These are phyloP conservation scores for Ascochyta koolunga DNA, from an alignment of 2,329 filamentous ascomycete genomes.

Conservation along the genomic window DNA sequence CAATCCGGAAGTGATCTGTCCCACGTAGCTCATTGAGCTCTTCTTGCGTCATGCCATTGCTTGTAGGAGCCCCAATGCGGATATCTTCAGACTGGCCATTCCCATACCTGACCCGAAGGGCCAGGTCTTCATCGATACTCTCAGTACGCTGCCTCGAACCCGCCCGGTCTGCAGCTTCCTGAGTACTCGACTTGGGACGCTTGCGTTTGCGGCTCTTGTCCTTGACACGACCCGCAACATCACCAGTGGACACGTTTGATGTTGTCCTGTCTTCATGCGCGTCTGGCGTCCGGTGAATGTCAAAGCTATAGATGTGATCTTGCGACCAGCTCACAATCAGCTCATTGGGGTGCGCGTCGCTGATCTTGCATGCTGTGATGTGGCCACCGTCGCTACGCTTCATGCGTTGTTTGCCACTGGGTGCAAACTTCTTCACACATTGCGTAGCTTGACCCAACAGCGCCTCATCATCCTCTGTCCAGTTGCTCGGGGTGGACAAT, in stretches of 20 bases:
- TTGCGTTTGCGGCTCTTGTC: slow-evolving; percentile 61
- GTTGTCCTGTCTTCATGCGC: slow-evolving; percentile 51
- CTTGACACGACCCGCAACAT: slow-evolving; percentile 30
- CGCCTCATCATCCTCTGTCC: slow-evolving; percentile 57
- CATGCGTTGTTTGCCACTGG: slow-evolving; percentile 62
- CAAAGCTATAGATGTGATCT: slow-evolving; percentile 70
- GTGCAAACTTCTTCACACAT: slow-evolving; percentile 71
- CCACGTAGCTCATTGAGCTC: slow-evolving; percentile 57
- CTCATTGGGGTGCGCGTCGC: slow-evolving; percentile 70
- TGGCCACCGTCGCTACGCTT: slow-evolving; percentile 63
- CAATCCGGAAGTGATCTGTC: slow-evolving; percentile 63
- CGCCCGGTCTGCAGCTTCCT: slow-evolving; percentile 51
- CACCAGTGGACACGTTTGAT: slow-evolving; percentile 21
- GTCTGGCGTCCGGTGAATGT: slow-evolving; percentile 65
- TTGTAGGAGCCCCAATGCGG: slow-evolving; percentile 49
- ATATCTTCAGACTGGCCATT: slow-evolving; percentile 67
- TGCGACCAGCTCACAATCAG: slow-evolving; percentile 72
- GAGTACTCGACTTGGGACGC: slow-evolving; percentile 53
- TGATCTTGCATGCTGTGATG: slow-evolving; percentile 74
- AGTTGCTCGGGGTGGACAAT: slow-evolving; percentile 50
- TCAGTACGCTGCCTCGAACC: slow-evolving; percentile 58
- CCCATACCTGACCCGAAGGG: slow-evolving; percentile 63
- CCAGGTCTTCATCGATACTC: slow-evolving; percentile 53
- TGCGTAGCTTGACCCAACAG: slow-evolving; percentile 64
- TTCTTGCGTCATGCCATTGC: slow-evolving; percentile 42